Conservation (phyloP, 352 stramenopile genomes). For the Globisporangium iwayamae region DNA sequence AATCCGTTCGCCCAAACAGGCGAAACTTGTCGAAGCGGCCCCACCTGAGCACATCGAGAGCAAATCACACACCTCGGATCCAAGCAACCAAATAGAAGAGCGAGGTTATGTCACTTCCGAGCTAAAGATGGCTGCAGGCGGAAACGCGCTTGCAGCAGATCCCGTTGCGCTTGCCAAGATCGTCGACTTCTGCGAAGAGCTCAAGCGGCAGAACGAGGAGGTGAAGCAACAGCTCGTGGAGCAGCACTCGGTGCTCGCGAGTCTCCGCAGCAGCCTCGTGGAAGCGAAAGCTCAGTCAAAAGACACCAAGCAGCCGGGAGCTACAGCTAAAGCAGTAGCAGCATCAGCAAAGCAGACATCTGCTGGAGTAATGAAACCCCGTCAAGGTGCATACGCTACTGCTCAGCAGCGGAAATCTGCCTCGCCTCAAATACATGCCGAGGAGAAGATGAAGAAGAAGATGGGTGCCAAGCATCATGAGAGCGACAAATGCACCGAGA, state of each 20-base stretch:
- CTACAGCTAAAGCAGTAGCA: not conserved
- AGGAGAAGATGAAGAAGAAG: not conserved
- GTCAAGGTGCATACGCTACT: not conserved
- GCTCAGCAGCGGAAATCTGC: not conserved
- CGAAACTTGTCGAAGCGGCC: not conserved
- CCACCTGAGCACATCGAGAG: not conserved
- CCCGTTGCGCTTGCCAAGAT: conserved; percentile 35
- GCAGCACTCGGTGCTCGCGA: conserved; percentile 42
- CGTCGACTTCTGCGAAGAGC: conserved; percentile 50
- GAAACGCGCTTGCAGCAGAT: conserved; percentile 14
- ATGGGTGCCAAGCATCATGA: not conserved
- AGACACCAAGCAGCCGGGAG: conserved; percentile 8
- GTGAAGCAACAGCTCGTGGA: conserved; percentile 43
- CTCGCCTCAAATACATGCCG: not conserved
- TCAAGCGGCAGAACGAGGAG: conserved; percentile 59
- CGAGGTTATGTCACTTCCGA: not conserved
- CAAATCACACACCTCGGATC: not conserved
- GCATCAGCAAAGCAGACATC: not conserved
- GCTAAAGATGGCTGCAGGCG: not conserved
- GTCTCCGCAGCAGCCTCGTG: conserved; percentile 16
- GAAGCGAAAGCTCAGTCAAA: not conserved
- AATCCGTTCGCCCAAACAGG: not conserved
- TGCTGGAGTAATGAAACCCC: not conserved
- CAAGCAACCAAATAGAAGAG: not conserved
- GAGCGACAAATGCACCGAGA: not conserved